Evolutionary conservation across 345 rosid species (phyloP), one percentile per base, ranked within the genome.

Genomic region (Citrus sinensis): DNA sequence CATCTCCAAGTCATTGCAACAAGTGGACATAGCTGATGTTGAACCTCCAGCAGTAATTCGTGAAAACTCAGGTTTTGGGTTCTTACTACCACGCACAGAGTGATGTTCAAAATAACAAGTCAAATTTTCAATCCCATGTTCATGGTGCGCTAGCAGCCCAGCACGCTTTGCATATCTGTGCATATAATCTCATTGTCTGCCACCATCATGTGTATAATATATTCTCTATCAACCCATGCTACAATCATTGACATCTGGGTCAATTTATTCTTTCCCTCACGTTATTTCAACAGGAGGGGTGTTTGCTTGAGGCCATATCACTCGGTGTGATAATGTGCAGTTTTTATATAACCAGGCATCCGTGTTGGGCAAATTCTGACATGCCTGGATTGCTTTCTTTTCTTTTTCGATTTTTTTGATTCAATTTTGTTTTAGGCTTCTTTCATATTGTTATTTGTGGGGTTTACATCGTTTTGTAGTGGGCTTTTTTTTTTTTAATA

Each of bases 1-100:
- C 85, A 94, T 96, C 87, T 96, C 99, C 78, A 96, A 94, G 86
- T 89, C 98, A 59, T 88, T 96, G 94, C 87, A 89, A 78, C 88
- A 89, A 89, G 95, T 93, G 70, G 99, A 94, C 85, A 87, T 96
- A 55, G 84, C 94, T 40, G 97, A 94, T 75, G 81, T 96, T 2
- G 98, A 96, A 71, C 95, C 99, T 65, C 99, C 99, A 20, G 73
- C 91, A 29, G 56, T 90, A 63, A 90, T 94, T 78, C 94, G 98
- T 6, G 99, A 96, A 75, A 94, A 96, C 82, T 92, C 99, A 2
- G 93, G 97, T 79, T 96, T 96, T 61, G 92, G 92, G 61, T 96
- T 96, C 94, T 82, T 96, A 74, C 93, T 92, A 68, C 87, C 98
- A 75, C 94, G 98, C 34, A 66, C 90, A 4, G 97, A 94, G 69